These are phyloP conservation scores for Sechiopsis laciniata DNA, from an alignment of 306 rosid species.

Conservation along the genomic window DNA sequence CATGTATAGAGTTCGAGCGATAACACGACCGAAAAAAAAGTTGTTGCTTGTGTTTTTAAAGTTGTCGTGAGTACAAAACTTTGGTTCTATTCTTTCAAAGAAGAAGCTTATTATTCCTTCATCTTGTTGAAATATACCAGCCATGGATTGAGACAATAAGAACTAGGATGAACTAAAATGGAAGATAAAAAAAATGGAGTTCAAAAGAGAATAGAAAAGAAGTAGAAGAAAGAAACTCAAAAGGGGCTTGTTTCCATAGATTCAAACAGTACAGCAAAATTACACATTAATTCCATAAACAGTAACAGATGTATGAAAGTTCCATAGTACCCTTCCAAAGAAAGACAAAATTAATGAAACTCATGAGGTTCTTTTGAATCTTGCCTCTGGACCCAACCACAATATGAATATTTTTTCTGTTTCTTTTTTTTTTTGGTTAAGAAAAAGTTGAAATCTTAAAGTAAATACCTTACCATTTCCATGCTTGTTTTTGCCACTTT, in stretches of 20 bases:
- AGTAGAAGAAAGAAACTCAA: neutral
- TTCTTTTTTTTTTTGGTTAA: neutral
- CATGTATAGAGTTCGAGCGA: too few species aligned
- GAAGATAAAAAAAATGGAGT: neutral
- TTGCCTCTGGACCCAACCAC: slow-evolving; percentile 26
- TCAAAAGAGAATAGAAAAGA: neutral
- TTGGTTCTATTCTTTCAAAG: neutral
- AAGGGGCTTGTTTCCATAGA: slow-evolving; percentile 6
- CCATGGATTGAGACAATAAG: neutral
- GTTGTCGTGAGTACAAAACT: neutral
- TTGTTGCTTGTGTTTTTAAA: too few species aligned
- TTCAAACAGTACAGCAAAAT: slow-evolving; percentile 10
- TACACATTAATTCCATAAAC: slow-evolving; percentile 22
- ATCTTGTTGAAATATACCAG: slow-evolving; percentile 11
- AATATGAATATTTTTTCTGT: slow-evolving; percentile 1
- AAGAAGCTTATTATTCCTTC: neutral
- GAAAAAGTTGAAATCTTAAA: neutral
- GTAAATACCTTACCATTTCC: slow-evolving; percentile 42
- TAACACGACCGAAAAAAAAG: too few species aligned
- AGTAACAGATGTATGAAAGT: neutral
- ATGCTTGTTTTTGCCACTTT: slow-evolving; percentile 48
- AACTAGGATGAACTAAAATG: neutral
- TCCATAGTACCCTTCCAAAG: slow-evolving; percentile 16
- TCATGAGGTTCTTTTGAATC: slow-evolving; percentile 65
- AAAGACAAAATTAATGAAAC: slow-evolving; percentile 40